phyloP scores from a whole-genome alignment of 1,139 yeast species.

The Kluyveromyces sp. region DNA sequence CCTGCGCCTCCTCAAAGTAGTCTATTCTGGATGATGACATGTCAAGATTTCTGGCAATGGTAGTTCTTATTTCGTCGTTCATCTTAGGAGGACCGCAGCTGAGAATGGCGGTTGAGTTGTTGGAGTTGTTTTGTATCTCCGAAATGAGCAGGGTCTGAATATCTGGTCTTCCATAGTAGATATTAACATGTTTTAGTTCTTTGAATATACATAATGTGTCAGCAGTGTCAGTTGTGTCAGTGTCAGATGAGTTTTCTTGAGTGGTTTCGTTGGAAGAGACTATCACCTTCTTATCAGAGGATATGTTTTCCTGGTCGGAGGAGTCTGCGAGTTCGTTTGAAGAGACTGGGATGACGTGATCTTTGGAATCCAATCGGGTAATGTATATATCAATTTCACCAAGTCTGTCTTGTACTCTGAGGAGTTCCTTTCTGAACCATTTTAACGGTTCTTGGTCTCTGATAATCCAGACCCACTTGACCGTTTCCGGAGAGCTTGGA shows the following conservation, averaged over 20 bases:
- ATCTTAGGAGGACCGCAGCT: constrained; percentile 8
- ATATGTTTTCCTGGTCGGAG: not conserved
- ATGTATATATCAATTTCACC: constrained; percentile 11
- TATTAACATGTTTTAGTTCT: constrained; percentile 1
- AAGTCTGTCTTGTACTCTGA: constrained; percentile 5
- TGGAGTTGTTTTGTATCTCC: constrained; percentile 6
- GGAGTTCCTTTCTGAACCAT: constrained; percentile 13
- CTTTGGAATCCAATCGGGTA: constrained; percentile 4
- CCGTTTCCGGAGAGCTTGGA: constrained; percentile 13
- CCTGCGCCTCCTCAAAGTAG: constrained; percentile 3
- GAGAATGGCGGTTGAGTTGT: constrained; percentile 3
- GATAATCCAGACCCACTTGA: constrained; percentile 44
- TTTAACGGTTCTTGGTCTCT: constrained; percentile 31
- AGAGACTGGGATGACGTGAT: not conserved
- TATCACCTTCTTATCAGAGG: too few relatives aligned
- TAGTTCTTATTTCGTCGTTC: constrained; percentile 8
- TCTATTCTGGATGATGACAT: constrained; percentile 2
- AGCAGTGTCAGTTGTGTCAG: too few relatives aligned
- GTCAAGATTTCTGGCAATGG: constrained; percentile 5
- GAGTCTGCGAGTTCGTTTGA: not conserved
- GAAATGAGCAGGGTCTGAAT: constrained; percentile 1
- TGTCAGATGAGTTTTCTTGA: too few relatives aligned
- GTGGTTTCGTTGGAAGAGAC: too few relatives aligned
- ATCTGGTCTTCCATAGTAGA: constrained; percentile 6
- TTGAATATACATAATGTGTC: not conserved